phyloP scores from a whole-genome alignment of 257 asterid species.

The Penstemon barbatus region DNA sequence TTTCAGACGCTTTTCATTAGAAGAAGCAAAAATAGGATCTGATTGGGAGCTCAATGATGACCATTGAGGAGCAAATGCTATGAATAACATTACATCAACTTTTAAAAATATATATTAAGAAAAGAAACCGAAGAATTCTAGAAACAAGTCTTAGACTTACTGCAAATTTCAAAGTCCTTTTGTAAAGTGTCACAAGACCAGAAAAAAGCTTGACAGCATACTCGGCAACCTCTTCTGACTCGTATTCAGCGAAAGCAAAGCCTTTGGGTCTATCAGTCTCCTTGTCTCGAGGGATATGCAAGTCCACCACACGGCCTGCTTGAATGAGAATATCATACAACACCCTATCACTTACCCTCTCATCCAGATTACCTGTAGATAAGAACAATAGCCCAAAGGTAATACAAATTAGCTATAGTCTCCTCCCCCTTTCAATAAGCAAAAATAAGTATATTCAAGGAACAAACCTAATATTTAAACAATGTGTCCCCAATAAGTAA shows the following conservation, averaged over 20 bases:
- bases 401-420: not conserved
- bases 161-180: conserved; percentile 73
- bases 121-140: not conserved
- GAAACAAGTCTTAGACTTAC: conserved; percentile 37
- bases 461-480: too few species aligned
- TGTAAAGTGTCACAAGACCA: conserved; percentile 78
- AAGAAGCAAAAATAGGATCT: conserved; percentile 25
- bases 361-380: conserved; percentile 78
- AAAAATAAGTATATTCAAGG: too few species aligned
- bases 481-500: conserved; percentile 61
- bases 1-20: not conserved
- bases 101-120: not conserved
- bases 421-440: too few species aligned
- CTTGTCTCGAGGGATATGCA: conserved; percentile 80
- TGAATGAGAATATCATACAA: conserved; percentile 92
- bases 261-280: conserved; percentile 86
- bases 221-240: conserved; percentile 80
- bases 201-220: conserved; percentile 95
- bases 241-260: conserved; percentile 87
- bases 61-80: conserved; percentile 29
- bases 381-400: conserved; percentile 13
- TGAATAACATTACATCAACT: not conserved
- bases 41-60: conserved; percentile 25
- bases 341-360: conserved; percentile 79
- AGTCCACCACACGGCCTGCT: conserved; percentile 84